Percentiles rank a stretch among this genome's conserved stretches.
Evolutionary conservation across 2,329 filamentous ascomycete genomes (phyloP).

Genomic region (Purpureocillium takamizusanense): DNA sequence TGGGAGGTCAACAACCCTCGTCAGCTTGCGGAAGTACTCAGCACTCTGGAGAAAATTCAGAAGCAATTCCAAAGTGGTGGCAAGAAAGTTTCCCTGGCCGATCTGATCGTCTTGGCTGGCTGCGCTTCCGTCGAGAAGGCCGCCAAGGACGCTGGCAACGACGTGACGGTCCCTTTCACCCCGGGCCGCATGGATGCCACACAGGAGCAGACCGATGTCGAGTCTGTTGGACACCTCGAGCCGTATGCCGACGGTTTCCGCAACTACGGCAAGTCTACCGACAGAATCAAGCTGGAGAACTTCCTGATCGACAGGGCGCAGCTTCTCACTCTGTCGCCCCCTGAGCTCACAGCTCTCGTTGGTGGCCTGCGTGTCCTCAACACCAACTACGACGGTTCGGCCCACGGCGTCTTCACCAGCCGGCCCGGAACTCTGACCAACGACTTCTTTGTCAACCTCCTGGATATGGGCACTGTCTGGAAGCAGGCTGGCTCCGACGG

Average conservation of each 20-base stretch:
- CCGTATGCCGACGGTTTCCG: slow-evolving; percentile 69
- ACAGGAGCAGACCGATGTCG: slow-evolving; percentile 61
- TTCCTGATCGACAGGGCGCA: slow-evolving; percentile 64
- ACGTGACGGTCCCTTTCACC: slow-evolving; percentile 58
- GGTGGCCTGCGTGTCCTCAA: slow-evolving; percentile 64
- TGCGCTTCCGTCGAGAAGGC: slow-evolving; percentile 65
- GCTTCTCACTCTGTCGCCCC: slow-evolving; percentile 60
- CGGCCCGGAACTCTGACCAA: slow-evolving; percentile 62
- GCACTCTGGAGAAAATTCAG: slow-evolving; percentile 55
- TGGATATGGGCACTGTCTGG: slow-evolving; percentile 60
- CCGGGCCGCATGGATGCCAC: slow-evolving; percentile 65
- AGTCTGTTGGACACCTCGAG: slow-evolving; percentile 57
- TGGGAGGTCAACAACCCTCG: slow-evolving; percentile 69
- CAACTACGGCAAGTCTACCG: slow-evolving; percentile 59
- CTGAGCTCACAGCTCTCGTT: slow-evolving; percentile 61
- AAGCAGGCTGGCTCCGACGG: slow-evolving; percentile 25
- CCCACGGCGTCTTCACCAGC: slow-evolving; percentile 58
- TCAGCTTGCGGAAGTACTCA: slow-evolving; percentile 53
- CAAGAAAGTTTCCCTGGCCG: slow-evolving; percentile 71
- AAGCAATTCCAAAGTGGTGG: slow-evolving; percentile 48
- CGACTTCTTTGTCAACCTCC: slow-evolving; percentile 75
- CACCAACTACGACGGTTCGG: slow-evolving; percentile 62
- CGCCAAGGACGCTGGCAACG: slow-evolving; percentile 34
- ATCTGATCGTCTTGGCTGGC: slow-evolving; percentile 70
- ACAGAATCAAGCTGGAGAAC: slow-evolving; percentile 56